phyloP scores from a whole-genome alignment of 2,329 filamentous ascomycete species.

The Teratosphaeria pseudoeucalypti region DNA sequence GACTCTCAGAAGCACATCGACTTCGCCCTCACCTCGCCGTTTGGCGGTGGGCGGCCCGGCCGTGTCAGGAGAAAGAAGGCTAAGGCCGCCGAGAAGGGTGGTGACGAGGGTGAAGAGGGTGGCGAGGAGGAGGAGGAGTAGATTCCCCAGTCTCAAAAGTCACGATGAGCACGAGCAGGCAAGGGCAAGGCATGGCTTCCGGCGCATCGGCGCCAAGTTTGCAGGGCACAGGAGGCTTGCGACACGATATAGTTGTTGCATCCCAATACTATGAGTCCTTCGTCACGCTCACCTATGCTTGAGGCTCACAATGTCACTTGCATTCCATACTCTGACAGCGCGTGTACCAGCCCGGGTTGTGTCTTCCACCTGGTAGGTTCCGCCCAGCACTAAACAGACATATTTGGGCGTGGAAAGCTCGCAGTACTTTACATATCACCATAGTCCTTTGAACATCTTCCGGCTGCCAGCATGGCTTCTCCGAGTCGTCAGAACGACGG shows the following conservation, averaged over 20 bases:
- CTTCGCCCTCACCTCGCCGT: slow-evolving; percentile 94
- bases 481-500: no score
- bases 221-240: neutral
- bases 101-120: slow-evolving; percentile 72
- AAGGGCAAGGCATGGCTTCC: neutral
- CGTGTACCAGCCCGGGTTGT: neutral
- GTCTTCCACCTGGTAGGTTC: no score
- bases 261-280: neutral
- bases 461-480: no score
- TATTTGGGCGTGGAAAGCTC: no score
- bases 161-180: neutral
- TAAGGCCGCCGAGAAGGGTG: slow-evolving; percentile 81
- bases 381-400: no score
- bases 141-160: slow-evolving; percentile 2
- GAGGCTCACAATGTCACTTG: no score
- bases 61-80: slow-evolving; percentile 99
- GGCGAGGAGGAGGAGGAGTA: slow-evolving; percentile 53
- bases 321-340: neutral
- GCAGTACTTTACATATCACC: no score
- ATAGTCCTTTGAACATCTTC: no score
- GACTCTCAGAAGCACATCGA: slow-evolving; percentile 99
- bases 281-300: neutral
- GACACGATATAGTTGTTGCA: neutral
- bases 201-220: neutral
- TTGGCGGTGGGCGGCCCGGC: slow-evolving; percentile 91